These are phyloP conservation scores for Camelina neglecta DNA, from an alignment of 345 rosid species.

Conservation along the genomic window DNA sequence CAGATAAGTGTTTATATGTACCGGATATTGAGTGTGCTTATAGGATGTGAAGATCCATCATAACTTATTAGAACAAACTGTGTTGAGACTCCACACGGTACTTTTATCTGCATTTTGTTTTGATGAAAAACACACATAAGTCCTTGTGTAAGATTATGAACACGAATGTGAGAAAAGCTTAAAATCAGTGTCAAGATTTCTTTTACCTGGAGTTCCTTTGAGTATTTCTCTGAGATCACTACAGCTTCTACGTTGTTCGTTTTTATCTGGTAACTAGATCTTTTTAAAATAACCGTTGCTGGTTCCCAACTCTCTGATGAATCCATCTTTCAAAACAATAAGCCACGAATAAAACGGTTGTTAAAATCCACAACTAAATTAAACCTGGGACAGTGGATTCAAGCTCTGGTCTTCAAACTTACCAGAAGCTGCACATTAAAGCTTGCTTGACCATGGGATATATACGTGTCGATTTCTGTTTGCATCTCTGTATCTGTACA, in stretches of 20 bases:
- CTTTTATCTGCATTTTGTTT: conserved; percentile 68
- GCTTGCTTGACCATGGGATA: conserved; percentile 72
- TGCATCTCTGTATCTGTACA: conserved; percentile 82
- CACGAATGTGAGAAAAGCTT: neutral
- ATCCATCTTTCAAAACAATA: conserved; percentile 54
- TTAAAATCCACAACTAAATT: neutral
- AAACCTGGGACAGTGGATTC: neutral
- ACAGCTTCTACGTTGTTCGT: conserved; percentile 50
- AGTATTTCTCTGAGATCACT: conserved; percentile 64
- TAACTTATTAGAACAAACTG: conserved; percentile 81
- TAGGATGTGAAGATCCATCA: conserved; percentile 78
- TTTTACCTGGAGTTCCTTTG: conserved; percentile 61
- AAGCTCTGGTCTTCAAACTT: conserved; percentile 31
- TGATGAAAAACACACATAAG: neutral
- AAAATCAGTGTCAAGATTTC: neutral
- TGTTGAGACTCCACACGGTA: conserved; percentile 74
- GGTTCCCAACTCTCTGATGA: conserved; percentile 79
- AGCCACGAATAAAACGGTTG: neutral
- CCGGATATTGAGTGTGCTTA: conserved; percentile 68
- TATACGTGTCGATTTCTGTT: conserved; percentile 59
- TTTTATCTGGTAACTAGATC: conserved; percentile 72
- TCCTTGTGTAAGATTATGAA: neutral
- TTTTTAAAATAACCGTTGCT: conserved; percentile 56
- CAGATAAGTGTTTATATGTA: conserved; percentile 37
- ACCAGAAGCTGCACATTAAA: conserved; percentile 76